These are phyloP conservation scores for Domatiomyces globalis DNA, from an alignment of 2,329 filamentous ascomycete genomes.

Conservation along the genomic window DNA sequence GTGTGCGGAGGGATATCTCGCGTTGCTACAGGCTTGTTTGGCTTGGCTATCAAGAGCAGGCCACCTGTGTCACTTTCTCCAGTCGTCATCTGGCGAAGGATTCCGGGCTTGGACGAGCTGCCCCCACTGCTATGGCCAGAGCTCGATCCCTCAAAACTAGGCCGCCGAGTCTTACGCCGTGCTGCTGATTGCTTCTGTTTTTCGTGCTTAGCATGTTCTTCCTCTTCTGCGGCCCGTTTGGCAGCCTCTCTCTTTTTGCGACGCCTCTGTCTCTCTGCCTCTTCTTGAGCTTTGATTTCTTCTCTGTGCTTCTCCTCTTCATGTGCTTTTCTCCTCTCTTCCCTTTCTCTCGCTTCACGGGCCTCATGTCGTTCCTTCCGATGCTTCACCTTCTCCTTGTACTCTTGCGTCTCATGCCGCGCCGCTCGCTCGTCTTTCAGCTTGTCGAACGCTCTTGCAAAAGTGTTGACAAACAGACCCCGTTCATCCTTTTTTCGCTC, in stretches of 20 bases:
- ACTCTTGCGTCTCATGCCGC: slow-evolving; percentile 12
- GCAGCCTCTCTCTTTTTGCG: slow-evolving; percentile 6
- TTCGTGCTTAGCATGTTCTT: not conserved
- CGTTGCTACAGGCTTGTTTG: slow-evolving; percentile 5
- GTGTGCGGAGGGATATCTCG: not conserved
- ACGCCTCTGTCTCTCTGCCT: slow-evolving; percentile 1
- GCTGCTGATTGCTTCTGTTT: not conserved
- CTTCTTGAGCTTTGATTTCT: slow-evolving; percentile 1
- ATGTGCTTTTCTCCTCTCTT: slow-evolving; percentile 16
- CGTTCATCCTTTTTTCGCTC: slow-evolving; percentile 21
- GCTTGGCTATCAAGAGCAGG: slow-evolving; percentile 25
- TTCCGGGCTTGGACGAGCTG: slow-evolving; percentile 4
- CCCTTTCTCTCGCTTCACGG: slow-evolving; percentile 9
- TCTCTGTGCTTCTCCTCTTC: slow-evolving; percentile 8
- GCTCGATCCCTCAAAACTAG: slow-evolving; percentile 10
- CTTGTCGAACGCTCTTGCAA: slow-evolving; percentile 18
- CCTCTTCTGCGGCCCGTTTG: not conserved
- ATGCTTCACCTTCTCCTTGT: slow-evolving; percentile 11
- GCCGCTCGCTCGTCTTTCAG: slow-evolving; percentile 20
- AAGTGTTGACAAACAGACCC: slow-evolving; percentile 22
- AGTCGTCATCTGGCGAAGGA: slow-evolving; percentile 22
- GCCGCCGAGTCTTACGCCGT: slow-evolving; percentile 4
- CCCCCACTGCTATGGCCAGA: slow-evolving; percentile 8
- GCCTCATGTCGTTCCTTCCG: slow-evolving; percentile 9
- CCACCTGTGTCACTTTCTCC: slow-evolving; percentile 29